phyloP scores from a whole-genome alignment of 306 rosid genomes.

The Cotoneaster glaucophyllus region DNA sequence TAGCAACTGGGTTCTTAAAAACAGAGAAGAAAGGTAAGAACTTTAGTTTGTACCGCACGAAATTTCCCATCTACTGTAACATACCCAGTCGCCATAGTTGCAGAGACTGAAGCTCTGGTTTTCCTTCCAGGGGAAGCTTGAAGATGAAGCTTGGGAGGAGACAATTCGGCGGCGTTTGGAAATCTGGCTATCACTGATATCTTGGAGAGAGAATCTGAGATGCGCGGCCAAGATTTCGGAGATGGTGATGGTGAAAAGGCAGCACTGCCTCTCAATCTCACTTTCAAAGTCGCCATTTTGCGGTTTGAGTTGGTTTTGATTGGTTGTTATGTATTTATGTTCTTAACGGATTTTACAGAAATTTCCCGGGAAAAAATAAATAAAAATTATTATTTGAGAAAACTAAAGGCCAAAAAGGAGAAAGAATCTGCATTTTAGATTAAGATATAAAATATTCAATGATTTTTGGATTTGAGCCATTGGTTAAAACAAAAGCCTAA shows the following conservation, averaged over 20 bases:
- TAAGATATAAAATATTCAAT: no score
- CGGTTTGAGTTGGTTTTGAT: background rate
- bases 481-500: background rate
- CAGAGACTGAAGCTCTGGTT: conserved; percentile 18
- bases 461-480: background rate
- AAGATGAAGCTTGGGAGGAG: conserved; percentile 24
- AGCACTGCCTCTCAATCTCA: background rate
- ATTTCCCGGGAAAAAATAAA: background rate
- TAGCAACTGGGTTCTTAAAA: background rate
- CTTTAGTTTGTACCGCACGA: background rate
- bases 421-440: no score
- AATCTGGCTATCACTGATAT: conserved; percentile 3
- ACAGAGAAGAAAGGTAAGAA: background rate
- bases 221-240: background rate
- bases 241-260: conserved; percentile 9
- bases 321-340: background rate
- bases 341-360: background rate
- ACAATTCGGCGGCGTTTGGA: conserved; percentile 11
- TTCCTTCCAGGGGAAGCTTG: conserved; percentile 6
- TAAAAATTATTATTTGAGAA: no score
- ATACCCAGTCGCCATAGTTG: conserved; percentile 49
- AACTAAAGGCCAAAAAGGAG: background rate
- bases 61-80: background rate
- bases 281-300: conserved; percentile 14
- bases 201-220: background rate